Evolutionary conservation across 2,329 filamentous ascomycete species (phyloP).

Genomic region (Fusarium nematophilum): DNA sequence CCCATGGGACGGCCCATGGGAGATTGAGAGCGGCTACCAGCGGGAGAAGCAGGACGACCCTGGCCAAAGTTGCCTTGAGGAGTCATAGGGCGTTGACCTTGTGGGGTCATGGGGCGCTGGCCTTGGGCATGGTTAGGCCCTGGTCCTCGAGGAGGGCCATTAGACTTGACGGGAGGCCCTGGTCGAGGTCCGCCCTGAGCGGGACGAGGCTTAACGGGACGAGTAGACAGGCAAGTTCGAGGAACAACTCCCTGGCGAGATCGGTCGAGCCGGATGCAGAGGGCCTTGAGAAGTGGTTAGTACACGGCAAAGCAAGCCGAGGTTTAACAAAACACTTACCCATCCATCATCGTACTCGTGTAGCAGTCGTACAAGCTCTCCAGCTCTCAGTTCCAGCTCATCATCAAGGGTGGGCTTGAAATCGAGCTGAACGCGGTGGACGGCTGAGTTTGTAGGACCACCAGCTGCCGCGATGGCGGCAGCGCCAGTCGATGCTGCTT

Average conservation of each 20-base stretch:
- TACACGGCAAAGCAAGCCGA: neutral
- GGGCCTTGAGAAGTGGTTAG: conserved; percentile 69
- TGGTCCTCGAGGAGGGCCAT: conserved; percentile 39
- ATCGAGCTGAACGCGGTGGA: conserved; percentile 93
- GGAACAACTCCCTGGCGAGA: conserved; percentile 94
- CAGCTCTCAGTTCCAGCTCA: conserved; percentile 83
- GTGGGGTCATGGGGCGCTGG: conserved; percentile 38
- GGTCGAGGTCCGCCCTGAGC: conserved; percentile 60
- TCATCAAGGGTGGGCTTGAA: conserved; percentile 94
- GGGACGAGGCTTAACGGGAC: conserved; percentile 87
- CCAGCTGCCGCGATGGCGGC: conserved; percentile 72
- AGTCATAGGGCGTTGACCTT: conserved; percentile 52
- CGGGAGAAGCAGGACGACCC: conserved; percentile 54
- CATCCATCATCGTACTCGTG: conserved; percentile 99
- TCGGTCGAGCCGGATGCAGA: conserved; percentile 90
- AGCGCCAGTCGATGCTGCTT: conserved; percentile 59
- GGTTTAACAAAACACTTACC: conserved; percentile 67
- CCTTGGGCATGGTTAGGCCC: conserved; percentile 25
- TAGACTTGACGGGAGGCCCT: conserved; percentile 64
- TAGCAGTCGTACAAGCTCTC: conserved; percentile 86
- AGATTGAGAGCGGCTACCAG: conserved; percentile 44
- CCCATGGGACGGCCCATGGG: conserved; percentile 49
- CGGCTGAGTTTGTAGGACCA: conserved; percentile 70
- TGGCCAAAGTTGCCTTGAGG: conserved; percentile 47
- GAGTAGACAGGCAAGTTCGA: conserved; percentile 90